Evolutionary conservation across 2,329 filamentous ascomycete genomes (phyloP), one percentile per base, ranked within the genome.

Genomic region (Fonsecaea monophora): DNA sequence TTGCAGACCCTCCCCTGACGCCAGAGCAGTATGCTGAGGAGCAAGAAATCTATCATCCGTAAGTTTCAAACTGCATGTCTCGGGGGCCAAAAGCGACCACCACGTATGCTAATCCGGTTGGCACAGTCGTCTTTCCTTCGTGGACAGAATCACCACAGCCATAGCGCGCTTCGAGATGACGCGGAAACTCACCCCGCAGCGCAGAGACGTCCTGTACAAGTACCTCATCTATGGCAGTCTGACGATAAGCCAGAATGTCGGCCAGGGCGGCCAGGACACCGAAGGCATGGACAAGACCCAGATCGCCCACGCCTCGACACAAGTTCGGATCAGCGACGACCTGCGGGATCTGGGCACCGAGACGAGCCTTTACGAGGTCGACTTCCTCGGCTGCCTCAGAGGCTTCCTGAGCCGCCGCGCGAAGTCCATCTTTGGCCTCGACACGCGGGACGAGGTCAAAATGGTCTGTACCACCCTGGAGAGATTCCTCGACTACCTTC

Each of bases 401-500:
- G 92, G 91, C 0, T 99, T 92, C 76, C 80, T 97, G 54, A 87
- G 87, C 13, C 82, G 82, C 4, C 84, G 82, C 50, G 84, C 91
- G 5, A 83, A 86, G 0, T 80, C 80, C 32, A 80, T 86, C 42
- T 86, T 86, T 42, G 82, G 86, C 18, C 86, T 87, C 57, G 84
- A 88, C 12, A 82, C 79, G 4, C 75, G 82, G 15, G 75, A 79
- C 0, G 78, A 84, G 12, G 83, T 93, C 68, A 79, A 84, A n/a
- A 78, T 84, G 6, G 88, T 87, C 2, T 87, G 89, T 21, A 84
- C 85, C 38, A 86, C 96, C 0, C 83, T 97, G 48, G 86, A 87
- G 67, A 96, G 95, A 75, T 98, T 98, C 75, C 86, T 97, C 70
- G 91, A 92, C 70, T 99, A 97, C 72, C 82, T 98, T 0, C 82